These are phyloP conservation scores for Talaromyces sp. DNA, from an alignment of 2,329 filamentous ascomycete genomes.

Conservation along the genomic window DNA sequence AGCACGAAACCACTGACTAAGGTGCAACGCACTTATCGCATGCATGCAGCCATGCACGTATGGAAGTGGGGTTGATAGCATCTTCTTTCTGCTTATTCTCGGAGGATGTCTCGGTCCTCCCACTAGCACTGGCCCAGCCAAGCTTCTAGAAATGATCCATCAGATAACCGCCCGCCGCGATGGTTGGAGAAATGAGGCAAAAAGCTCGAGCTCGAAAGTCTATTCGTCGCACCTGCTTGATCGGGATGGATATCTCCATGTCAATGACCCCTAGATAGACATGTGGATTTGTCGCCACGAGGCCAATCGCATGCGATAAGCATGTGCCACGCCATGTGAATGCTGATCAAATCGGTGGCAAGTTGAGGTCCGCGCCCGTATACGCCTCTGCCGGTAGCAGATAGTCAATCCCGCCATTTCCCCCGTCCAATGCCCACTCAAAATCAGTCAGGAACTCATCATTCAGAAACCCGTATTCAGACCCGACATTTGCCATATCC, in stretches of 20 bases:
- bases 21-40: neutral
- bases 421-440: conserved; percentile 34
- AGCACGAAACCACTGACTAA: neutral
- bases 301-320: neutral
- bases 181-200: neutral
- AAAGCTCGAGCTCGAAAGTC: neutral
- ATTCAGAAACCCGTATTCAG: conserved; percentile 25
- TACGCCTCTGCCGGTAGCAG: conserved; percentile 29
- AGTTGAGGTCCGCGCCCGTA: conserved; percentile 1
- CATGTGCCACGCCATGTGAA: neutral
- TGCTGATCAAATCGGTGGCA: neutral
- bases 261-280: neutral
- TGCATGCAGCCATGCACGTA: neutral
- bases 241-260: neutral
- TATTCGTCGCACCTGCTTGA: neutral
- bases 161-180: neutral
- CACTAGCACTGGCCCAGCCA: neutral
- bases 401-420: conserved; percentile 24
- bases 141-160: neutral
- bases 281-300: neutral
- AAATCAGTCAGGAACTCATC: conserved; percentile 40
- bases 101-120: neutral
- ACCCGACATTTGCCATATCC: conserved; percentile 3
- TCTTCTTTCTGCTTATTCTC: neutral
- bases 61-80: neutral